A percentile compares a stretch with the other conserved stretches of the same genome.
These are phyloP conservation scores for Pythium vanterpoolii DNA, from an alignment of 352 stramenopile species.

Conservation along the genomic window DNA sequence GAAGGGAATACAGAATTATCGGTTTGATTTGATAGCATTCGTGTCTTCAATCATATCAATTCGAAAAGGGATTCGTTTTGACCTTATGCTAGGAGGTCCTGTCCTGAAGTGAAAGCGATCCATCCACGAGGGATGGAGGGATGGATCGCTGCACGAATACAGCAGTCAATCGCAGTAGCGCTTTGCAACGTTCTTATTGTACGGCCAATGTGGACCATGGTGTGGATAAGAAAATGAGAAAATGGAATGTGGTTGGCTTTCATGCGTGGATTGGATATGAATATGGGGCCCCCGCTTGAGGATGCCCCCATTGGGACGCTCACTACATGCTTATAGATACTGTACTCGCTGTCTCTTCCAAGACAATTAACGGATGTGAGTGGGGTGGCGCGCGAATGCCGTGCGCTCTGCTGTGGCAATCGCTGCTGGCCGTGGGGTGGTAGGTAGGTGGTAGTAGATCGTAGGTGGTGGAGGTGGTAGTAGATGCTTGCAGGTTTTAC, in stretches of 20 bases:
- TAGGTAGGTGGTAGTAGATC: too few relatives aligned
- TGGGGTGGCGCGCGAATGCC: neutral
- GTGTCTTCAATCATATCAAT: too few relatives aligned
- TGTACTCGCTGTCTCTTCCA: slow-evolving; percentile 4
- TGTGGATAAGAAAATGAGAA: neutral
- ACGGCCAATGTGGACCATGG: neutral
- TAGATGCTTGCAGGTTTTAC: neutral
- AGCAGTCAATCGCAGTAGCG: too few relatives aligned
- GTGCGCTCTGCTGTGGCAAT: slow-evolving; percentile 5
- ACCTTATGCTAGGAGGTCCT: too few relatives aligned
- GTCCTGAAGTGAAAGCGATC: too few relatives aligned
- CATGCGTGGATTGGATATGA: neutral
- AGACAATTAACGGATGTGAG: neutral
- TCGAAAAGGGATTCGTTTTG: too few relatives aligned
- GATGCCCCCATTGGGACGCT: neutral
- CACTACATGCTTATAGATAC: slow-evolving; percentile 6
- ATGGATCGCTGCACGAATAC: too few relatives aligned
- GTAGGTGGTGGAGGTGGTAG: too few relatives aligned
- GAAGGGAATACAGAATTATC: too few relatives aligned
- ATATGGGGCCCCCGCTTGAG: neutral
- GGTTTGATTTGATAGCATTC: too few relatives aligned
- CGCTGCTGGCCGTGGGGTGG: neutral
- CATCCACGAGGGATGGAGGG: too few relatives aligned
- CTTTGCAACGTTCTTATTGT: too few relatives aligned
- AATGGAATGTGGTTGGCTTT: neutral